These are phyloP conservation scores for Dictyostelium discoideum DNA, from an alignment of 78 protist species.

Conservation along the genomic window DNA sequence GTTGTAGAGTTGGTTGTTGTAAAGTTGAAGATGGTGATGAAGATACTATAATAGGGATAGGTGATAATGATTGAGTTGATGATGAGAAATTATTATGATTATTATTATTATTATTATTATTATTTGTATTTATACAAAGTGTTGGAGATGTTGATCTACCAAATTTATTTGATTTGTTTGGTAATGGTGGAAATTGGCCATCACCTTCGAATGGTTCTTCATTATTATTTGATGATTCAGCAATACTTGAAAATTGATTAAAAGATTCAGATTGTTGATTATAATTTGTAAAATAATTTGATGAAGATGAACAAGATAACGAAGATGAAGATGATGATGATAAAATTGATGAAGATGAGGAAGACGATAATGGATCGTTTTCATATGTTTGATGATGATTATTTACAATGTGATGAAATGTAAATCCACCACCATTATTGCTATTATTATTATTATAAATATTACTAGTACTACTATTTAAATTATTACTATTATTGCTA, in stretches of 20 bases:
- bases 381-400: neutral
- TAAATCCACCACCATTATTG: neutral
- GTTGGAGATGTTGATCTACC: constrained; percentile 29
- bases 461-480: neutral
- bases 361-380: neutral
- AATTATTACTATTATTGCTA: constrained; percentile 23
- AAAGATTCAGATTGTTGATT: constrained; percentile 21
- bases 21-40: neutral
- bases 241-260: constrained; percentile 18
- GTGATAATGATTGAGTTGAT: neutral
- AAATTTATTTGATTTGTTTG: neutral
- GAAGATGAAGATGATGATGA: neutral
- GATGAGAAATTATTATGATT: neutral
- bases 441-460: neutral
- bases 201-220: neutral
- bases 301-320: constrained; percentile 13
- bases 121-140: neutral
- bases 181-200: constrained; percentile 14
- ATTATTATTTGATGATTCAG: neutral
- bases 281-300: neutral
- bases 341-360: neutral
- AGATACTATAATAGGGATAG: neutral
- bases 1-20: neutral
- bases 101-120: too few relatives aligned
- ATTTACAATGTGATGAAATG: constrained; percentile 5